Evolutionary conservation across 805 yeast species (phyloP), one percentile per base, ranked within the genome.

Genomic region (Candida railenensis): DNA sequence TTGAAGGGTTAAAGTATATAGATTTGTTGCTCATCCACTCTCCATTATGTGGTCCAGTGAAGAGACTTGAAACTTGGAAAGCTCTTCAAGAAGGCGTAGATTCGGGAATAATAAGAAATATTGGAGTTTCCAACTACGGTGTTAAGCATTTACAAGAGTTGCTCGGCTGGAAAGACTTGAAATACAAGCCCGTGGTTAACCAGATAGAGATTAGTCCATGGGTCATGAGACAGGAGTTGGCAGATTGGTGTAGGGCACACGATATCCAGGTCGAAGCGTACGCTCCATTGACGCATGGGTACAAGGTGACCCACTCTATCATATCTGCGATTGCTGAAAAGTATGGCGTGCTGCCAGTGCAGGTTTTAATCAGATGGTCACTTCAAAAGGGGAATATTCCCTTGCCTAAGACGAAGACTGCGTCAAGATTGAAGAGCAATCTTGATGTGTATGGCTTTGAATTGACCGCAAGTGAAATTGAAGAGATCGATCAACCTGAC

Each of bases 91-190:
- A 81, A 46, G 76, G 76, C 3, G 82, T 77, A 8, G 75, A 62
- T 22, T 60, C 64, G 5, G 86, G 85, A 14, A 64, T 58, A 40
- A 72, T 82, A 21, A 73, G 69, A 51, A 67, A 68, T 41, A 77
- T 84, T 46, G 89, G 89, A 19, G 87, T 84, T 8, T 81, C 87
- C 32, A 83, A 83, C 62, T 83, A 73, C 56, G 86, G 86, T 15
- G 59, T 67, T 19, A 70, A 72, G 42, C 87, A 83, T 56, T 55
- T 83, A 22, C 63, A 80, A 54, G 86, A 83, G 59, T 61, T 84
- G 19, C 56, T 76, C 34, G 57, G 57, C 3, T 77, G 80, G 73
- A 63, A 63, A 9, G 77, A 68, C 2, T 64, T 81, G 36, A 65
- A 63, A 44, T 58, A 62, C 49, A 59, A 48, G 53, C 82, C 82